Conservation (phyloP, 176 grass and related monocot genomes). For the Oryza nivara region DNA sequence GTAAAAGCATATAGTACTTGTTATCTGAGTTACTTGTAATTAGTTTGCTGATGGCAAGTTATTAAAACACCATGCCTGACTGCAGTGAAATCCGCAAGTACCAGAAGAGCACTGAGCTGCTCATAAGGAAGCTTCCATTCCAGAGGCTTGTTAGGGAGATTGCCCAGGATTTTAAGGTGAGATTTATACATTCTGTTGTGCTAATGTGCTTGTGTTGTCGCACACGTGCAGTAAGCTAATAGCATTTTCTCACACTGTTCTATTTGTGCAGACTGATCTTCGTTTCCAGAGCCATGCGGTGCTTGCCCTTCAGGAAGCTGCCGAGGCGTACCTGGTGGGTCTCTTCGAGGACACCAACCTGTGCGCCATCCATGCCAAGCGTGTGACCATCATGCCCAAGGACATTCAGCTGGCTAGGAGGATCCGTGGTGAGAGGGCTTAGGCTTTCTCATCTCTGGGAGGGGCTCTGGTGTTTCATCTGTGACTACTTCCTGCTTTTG, state of each 20-base stretch:
- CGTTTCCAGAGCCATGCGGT: slow-evolving; percentile 69
- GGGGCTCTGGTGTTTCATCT: slow-evolving; percentile 4
- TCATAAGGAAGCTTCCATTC: slow-evolving; percentile 75
- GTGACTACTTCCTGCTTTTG: not conserved
- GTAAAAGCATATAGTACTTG: not conserved
- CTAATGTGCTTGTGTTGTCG: no score
- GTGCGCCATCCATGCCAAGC: slow-evolving; percentile 34
- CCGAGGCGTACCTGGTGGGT: slow-evolving; percentile 65
- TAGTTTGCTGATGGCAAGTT: not conserved
- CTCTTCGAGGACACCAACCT: slow-evolving; percentile 79
- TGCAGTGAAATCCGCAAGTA: slow-evolving; percentile 54
- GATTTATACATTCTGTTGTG: not conserved
- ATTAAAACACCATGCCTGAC: not conserved
- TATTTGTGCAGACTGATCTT: slow-evolving; percentile 63
- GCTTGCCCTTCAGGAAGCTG: slow-evolving; percentile 44
- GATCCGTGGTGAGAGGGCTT: slow-evolving; percentile 73
- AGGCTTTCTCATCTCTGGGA: not conserved
- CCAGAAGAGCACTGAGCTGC: slow-evolving; percentile 45
- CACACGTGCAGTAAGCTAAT: not conserved
- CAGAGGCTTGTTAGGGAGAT: slow-evolving; percentile 86
- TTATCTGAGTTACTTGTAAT: not conserved
- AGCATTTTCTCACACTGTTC: not conserved
- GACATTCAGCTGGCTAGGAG: slow-evolving; percentile 76
- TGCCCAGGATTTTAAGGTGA: slow-evolving; percentile 73
- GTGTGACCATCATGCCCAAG: slow-evolving; percentile 76